Evolutionary conservation across 116 monocot species (phyloP).

Genomic region (Posidonia oceanica): DNA sequence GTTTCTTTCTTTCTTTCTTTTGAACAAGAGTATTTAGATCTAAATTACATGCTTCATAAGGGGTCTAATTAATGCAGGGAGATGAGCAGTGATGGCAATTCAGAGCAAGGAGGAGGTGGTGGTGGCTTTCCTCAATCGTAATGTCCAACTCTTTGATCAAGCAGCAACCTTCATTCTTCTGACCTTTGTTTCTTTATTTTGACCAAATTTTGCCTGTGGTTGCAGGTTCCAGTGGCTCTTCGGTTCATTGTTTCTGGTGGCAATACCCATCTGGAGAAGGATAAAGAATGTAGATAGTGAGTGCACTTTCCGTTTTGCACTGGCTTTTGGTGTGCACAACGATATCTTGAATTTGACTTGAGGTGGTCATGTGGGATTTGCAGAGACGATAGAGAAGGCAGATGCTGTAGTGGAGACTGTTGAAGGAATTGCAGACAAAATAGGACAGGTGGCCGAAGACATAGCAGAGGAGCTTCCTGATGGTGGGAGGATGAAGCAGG

Average conservation of each 20-base stretch:
- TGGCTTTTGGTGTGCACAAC: not conserved
- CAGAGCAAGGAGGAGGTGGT: too few relatives aligned
- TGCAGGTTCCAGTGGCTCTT: slow-evolving; percentile 2
- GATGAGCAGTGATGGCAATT: too few relatives aligned
- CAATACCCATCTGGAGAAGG: slow-evolving; percentile 6
- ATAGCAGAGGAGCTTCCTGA: slow-evolving; percentile 9
- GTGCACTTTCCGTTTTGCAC: not conserved
- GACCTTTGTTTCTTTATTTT: too few relatives aligned
- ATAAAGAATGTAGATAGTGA: not conserved
- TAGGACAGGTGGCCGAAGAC: slow-evolving; percentile 5
- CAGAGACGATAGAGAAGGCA: not conserved
- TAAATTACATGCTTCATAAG: too few relatives aligned
- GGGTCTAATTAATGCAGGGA: too few relatives aligned
- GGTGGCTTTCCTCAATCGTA: too few relatives aligned
- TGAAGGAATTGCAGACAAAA: not conserved
- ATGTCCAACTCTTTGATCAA: not conserved
- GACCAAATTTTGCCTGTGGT: not conserved
- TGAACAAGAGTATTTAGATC: too few relatives aligned
- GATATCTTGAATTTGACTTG: not conserved
- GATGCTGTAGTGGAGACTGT: slow-evolving; percentile 4
- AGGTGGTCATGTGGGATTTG: not conserved
- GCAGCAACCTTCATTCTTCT: not conserved
- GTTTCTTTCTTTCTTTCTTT: too few relatives aligned
- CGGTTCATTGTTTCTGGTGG: not conserved
- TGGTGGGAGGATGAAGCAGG: not conserved